Evolutionary conservation across 495 filamentous ascomycete species (phyloP).

Genomic region (Neurospora sp.): DNA sequence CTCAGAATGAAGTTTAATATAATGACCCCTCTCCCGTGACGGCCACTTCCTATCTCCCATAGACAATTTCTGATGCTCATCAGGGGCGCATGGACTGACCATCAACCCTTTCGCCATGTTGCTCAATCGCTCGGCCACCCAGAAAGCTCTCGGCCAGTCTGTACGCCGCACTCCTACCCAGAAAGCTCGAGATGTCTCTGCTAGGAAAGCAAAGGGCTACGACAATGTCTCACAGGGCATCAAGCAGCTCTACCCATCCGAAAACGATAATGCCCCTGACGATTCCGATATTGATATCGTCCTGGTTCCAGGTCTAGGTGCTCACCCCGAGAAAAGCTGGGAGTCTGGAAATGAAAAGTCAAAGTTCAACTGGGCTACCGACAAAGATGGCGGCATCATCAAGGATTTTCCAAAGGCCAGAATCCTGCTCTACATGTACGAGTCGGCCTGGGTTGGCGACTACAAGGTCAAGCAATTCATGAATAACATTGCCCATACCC

Average conservation of each 20-base stretch:
- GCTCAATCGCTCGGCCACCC: neutral
- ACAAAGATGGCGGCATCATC: neutral
- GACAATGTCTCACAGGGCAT: neutral
- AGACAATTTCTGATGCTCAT: neutral
- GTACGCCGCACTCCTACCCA: neutral
- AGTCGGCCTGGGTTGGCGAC: neutral
- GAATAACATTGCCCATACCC: constrained; percentile 3
- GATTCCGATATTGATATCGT: neutral
- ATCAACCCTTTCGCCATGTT: neutral
- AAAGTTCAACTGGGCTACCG: neutral
- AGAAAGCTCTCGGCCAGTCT: neutral
- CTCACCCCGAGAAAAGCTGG: neutral
- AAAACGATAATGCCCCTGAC: neutral
- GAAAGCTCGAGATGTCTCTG: neutral
- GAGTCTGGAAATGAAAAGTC: neutral
- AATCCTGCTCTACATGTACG: neutral
- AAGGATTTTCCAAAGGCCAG: neutral
- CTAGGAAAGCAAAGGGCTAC: neutral
- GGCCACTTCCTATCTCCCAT: neutral
- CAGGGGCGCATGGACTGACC: neutral
- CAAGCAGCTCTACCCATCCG: neutral
- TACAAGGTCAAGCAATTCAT: constrained; percentile 3
- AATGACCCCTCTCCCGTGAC: neutral
- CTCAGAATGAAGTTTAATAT: neutral
- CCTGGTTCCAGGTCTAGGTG: neutral